phyloP scores from a whole-genome alignment of 164 flowering plant species.

The Nelumbo lutea region DNA sequence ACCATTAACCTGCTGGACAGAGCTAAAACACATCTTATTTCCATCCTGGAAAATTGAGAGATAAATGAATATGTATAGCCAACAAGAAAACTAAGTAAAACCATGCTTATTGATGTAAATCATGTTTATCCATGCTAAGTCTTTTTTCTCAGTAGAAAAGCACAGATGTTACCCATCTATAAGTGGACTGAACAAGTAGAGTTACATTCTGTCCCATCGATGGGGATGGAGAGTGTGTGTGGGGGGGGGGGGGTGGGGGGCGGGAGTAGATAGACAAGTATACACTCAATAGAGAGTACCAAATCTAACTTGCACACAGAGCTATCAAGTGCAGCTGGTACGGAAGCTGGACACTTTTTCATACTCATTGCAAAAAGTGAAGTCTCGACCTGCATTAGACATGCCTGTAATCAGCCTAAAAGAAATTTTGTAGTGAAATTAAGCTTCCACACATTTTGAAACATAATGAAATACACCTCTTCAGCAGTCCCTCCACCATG shows the following conservation, averaged over 20 bases:
- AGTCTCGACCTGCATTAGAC: constrained; percentile 80
- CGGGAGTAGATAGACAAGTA: background rate
- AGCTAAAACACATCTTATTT: constrained; percentile 45
- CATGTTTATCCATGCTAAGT: background rate
- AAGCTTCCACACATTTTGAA: background rate
- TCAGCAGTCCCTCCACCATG: constrained; percentile 98
- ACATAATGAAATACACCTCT: constrained; percentile 46
- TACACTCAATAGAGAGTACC: constrained; percentile 34
- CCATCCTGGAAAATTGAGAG: constrained; percentile 45
- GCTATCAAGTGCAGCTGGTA: constrained; percentile 38
- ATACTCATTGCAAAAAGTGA: constrained; percentile 82
- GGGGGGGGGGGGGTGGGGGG: background rate
- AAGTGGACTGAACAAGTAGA: no score
- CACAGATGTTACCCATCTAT: background rate
- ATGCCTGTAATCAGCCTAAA: constrained; percentile 12
- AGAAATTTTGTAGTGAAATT: background rate
- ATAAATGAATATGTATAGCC: background rate
- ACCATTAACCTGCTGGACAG: constrained; percentile 73
- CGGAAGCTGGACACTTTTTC: constrained; percentile 40
- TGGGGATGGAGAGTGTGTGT: background rate
- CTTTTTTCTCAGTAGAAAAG: background rate
- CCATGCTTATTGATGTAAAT: background rate
- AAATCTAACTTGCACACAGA: constrained; percentile 44
- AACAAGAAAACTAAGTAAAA: background rate
- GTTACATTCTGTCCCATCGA: background rate